A percentile compares a stretch with the other conserved stretches of the same genome.
phyloP scores from a whole-genome alignment of 768 basidiomycete species.

The Tricholoma saponaceum region DNA sequence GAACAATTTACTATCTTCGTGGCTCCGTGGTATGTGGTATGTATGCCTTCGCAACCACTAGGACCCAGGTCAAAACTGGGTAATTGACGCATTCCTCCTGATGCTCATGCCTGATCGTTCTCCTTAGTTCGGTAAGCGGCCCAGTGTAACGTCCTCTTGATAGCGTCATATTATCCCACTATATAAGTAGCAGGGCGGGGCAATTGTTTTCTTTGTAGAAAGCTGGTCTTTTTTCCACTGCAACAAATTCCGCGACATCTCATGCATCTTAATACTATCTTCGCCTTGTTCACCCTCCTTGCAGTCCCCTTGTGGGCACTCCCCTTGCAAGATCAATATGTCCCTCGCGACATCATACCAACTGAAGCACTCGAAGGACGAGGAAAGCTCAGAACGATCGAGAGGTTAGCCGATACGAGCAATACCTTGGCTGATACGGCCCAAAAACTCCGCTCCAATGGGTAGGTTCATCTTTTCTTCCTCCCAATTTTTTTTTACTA shows the following conservation, averaged over 20 bases:
- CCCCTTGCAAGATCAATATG: neutral
- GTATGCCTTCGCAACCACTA: neutral
- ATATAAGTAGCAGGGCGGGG: neutral
- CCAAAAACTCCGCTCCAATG: neutral
- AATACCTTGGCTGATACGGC: too few relatives aligned
- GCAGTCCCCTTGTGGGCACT: neutral
- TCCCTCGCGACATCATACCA: neutral
- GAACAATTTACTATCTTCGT: too few relatives aligned
- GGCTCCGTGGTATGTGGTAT: too few relatives aligned
- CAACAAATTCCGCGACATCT: neutral
- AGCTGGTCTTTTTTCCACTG: neutral
- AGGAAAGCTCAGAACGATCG: too few relatives aligned
- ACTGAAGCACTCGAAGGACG: neutral
- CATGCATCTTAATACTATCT: neutral
- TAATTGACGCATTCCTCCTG: too few relatives aligned
- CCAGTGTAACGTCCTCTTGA: neutral
- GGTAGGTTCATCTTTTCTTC: neutral
- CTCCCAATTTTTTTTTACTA: neutral
- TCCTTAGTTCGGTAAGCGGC: neutral
- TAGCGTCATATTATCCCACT: neutral
- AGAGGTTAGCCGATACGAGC: too few relatives aligned
- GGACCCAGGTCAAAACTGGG: too few relatives aligned
- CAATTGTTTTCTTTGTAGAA: neutral
- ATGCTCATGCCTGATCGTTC: too few relatives aligned
- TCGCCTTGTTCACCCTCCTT: neutral